These are phyloP conservation scores for Fusarium brachygibbosum DNA, from an alignment of 2,329 filamentous ascomycete genomes.

Conservation along the genomic window DNA sequence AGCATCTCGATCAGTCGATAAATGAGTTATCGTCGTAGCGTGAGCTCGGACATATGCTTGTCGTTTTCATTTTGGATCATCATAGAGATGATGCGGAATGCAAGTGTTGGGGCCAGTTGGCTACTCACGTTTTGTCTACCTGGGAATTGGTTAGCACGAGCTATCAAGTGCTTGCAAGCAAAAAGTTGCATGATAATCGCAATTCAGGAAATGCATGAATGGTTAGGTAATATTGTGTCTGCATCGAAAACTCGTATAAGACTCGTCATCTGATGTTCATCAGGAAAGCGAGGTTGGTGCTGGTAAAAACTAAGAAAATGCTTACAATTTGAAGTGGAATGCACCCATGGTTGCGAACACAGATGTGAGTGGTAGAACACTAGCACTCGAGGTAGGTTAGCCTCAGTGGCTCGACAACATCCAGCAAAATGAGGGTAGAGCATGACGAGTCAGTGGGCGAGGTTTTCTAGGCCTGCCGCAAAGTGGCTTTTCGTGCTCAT, in stretches of 20 bases:
- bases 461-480: conserved; percentile 99
- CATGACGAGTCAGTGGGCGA: conserved; percentile 85
- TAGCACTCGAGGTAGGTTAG: conserved; percentile 44
- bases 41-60: conserved; percentile 98
- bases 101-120: conserved; percentile 19
- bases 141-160: conserved; percentile 42
- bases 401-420: conserved; percentile 27
- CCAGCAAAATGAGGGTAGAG: conserved; percentile 22
- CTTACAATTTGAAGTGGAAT: conserved; percentile 25
- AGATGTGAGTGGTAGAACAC: neutral
- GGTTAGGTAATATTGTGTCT: conserved; percentile 73
- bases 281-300: conserved; percentile 52
- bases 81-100: conserved; percentile 62
- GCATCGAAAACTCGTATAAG: conserved; percentile 80
- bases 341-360: neutral
- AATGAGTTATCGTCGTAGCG: conserved; percentile 61
- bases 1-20: conserved; percentile 51
- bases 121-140: conserved; percentile 46
- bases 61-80: conserved; percentile 89
- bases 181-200: conserved; percentile 22
- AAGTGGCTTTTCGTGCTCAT: conserved; percentile 89
- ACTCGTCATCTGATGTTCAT: conserved; percentile 79
- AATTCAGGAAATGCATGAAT: conserved; percentile 76
- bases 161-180: conserved; percentile 22
- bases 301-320: conserved; percentile 17